A percentile compares a stretch with the other conserved stretches of the same genome.
Conservation (phyloP, 331 rosid genomes). For the Arachis monticola region DNA sequence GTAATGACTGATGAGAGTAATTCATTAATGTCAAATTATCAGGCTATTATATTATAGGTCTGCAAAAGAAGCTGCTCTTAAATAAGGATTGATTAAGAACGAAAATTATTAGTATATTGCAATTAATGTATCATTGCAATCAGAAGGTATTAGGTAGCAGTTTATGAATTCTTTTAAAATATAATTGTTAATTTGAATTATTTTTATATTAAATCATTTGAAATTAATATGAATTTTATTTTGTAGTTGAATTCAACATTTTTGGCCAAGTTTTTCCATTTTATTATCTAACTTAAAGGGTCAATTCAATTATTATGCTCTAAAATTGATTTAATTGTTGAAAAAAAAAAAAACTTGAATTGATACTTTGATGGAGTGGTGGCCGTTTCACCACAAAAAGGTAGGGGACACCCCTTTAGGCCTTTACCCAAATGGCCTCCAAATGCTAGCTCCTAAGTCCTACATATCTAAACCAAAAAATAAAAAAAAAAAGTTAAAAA, state of each 20-base stretch:
- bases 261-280: not conserved
- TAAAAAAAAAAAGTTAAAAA: not conserved
- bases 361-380: conserved; percentile 34
- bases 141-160: not conserved
- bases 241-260: no score
- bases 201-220: no score
- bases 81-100: not conserved
- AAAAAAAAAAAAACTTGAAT: conserved; percentile 27
- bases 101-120: not conserved
- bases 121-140: not conserved
- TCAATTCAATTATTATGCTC: not conserved
- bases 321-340: conserved; percentile 38
- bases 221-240: no score
- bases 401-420: conserved; percentile 39
- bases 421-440: not conserved
- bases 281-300: not conserved
- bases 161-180: not conserved
- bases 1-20: not conserved
- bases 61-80: not conserved
- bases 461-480: conserved; percentile 2
- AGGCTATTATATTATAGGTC: not conserved
- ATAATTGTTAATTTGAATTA: no score
- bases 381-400: conserved; percentile 25
- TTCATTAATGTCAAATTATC: not conserved
- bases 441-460: not conserved